Percentiles rank a stretch among this genome's conserved stretches.
These are phyloP conservation scores for Polymyxa betae DNA, from an alignment of 208 protist species.

Conservation along the genomic window DNA sequence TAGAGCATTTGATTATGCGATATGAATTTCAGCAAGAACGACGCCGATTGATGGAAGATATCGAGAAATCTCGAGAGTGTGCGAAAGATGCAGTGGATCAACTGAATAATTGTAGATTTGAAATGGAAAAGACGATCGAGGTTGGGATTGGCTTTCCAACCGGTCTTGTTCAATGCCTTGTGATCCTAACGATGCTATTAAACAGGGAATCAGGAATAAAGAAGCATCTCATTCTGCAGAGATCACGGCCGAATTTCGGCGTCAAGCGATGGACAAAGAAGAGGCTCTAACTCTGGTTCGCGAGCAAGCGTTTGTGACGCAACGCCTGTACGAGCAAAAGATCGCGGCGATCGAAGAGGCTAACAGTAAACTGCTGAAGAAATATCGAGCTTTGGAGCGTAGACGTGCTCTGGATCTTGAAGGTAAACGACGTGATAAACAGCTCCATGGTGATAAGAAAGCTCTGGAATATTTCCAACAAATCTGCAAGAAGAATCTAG, in stretches of 20 bases:
- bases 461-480: no score
- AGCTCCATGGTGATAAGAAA: no score
- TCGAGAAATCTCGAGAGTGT: not conserved
- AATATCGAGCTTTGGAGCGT: slow-evolving; percentile 1
- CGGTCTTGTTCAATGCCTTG: no score
- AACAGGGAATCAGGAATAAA: not conserved
- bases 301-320: not conserved
- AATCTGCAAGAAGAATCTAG: no score
- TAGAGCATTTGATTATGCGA: slow-evolving; percentile 40
- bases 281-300: slow-evolving; percentile 14
- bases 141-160: no score
- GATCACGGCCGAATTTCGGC: not conserved
- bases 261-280: slow-evolving; percentile 12
- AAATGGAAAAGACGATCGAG: slow-evolving; percentile 3
- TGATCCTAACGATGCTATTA: not conserved
- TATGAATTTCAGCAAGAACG: slow-evolving; percentile 34
- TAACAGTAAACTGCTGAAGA: not conserved
- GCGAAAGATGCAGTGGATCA: not conserved
- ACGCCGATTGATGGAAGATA: not conserved
- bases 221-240: not conserved
- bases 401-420: not conserved
- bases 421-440: not conserved
- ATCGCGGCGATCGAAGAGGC: not conserved
- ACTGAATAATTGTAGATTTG: not conserved
- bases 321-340: slow-evolving; percentile 6